Evolutionary conservation across 108 stramenopile species (phyloP).

Genomic region (Nitzschia inconspicua): DNA sequence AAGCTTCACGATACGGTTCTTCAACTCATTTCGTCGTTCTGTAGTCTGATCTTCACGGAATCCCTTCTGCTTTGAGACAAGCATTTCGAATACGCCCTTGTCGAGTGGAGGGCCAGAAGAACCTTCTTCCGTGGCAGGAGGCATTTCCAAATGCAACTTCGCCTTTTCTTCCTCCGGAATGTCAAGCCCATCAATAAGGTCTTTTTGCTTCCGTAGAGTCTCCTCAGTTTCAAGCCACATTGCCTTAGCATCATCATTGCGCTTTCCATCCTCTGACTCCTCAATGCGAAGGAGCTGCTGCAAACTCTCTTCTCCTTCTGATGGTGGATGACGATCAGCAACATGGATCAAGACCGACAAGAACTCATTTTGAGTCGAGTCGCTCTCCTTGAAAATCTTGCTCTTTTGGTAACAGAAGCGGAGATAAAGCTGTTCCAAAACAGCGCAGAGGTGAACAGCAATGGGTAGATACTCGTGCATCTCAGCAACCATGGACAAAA

Average conservation of each 20-base stretch:
- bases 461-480: slow-evolving; percentile 80
- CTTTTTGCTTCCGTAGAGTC: slow-evolving; percentile 49
- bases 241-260: slow-evolving; percentile 65
- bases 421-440: slow-evolving; percentile 73
- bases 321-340: slow-evolving; percentile 74
- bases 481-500: slow-evolving; percentile 81
- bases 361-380: slow-evolving; percentile 86
- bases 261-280: slow-evolving; percentile 52
- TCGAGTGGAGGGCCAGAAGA: slow-evolving; percentile 72
- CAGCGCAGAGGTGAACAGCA: slow-evolving; percentile 68
- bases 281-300: slow-evolving; percentile 72
- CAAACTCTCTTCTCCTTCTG: slow-evolving; percentile 75
- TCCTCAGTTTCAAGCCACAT: slow-evolving; percentile 83
- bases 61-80: slow-evolving; percentile 84
- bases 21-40: slow-evolving; percentile 85
- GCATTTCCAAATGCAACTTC: slow-evolving; percentile 56
- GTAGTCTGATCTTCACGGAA: slow-evolving; percentile 71
- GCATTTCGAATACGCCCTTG: slow-evolving; percentile 89
- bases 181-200: slow-evolving; percentile 61
- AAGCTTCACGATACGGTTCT: slow-evolving; percentile 82
- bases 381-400: slow-evolving; percentile 77
- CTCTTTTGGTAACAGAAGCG: slow-evolving; percentile 88
- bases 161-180: slow-evolving; percentile 74
- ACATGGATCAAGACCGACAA: slow-evolving; percentile 83
- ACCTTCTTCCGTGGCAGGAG: slow-evolving; percentile 49